Percentiles rank a stretch among this genome's conserved stretches.
Evolutionary conservation across 2,329 filamentous ascomycete species (phyloP).

Genomic region (Corinectria fuckeliana): DNA sequence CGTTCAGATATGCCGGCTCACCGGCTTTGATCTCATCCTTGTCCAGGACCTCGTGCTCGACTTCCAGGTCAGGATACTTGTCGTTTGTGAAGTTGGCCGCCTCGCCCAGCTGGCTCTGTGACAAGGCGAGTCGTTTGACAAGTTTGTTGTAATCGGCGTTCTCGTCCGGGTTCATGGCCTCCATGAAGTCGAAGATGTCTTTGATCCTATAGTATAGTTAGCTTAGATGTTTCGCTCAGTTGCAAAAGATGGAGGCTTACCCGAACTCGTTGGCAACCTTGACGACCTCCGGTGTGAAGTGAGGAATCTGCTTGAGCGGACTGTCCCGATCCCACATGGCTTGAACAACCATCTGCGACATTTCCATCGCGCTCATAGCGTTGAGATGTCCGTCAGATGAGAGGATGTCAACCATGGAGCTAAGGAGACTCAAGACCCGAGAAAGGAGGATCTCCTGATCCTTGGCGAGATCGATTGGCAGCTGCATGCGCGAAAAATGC

Average conservation of each 20-base stretch:
- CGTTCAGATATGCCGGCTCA: constrained; percentile 79
- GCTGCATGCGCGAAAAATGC: constrained; percentile 96
- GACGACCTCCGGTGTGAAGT: constrained; percentile 85
- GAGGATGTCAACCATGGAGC: constrained; percentile 91
- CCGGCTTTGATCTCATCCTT: constrained; percentile 80
- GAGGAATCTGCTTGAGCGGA: constrained; percentile 95
- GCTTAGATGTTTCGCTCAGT: constrained; percentile 20
- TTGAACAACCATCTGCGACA: constrained; percentile 99
- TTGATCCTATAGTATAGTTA: constrained; percentile 69
- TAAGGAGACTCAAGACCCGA: constrained; percentile 86
- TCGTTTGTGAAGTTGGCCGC: constrained; percentile 96
- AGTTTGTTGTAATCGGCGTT: constrained; percentile 82
- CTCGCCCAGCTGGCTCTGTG: constrained; percentile 81
- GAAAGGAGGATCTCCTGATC: constrained; percentile 89
- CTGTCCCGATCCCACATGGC: constrained; percentile 99
- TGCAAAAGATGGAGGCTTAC: constrained; percentile 53
- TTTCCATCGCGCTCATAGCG: constrained; percentile 98
- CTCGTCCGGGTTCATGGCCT: constrained; percentile 95
- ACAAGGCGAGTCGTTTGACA: constrained; percentile 78
- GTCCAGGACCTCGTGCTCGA: constrained; percentile 87
- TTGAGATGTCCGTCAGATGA: constrained; percentile 96
- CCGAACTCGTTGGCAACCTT: constrained; percentile 81
- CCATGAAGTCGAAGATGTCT: constrained; percentile 98
- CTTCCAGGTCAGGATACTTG: constrained; percentile 93
- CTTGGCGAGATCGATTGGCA: constrained; percentile 93